Percentiles rank a stretch among this genome's conserved stretches.
Evolutionary conservation across 768 basidiomycete species (phyloP).

Genomic region (Trametes cingulata): DNA sequence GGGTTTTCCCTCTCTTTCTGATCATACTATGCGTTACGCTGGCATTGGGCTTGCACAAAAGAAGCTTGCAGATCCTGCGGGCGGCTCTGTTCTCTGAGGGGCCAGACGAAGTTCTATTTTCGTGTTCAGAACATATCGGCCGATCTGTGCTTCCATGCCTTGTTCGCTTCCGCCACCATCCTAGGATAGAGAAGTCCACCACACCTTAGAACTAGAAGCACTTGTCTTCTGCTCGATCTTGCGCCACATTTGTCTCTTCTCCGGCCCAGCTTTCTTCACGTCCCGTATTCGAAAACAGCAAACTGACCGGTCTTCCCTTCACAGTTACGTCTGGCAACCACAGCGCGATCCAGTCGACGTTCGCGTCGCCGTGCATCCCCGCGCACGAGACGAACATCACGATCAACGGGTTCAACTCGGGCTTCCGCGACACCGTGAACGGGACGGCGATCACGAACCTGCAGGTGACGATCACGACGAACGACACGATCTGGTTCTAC

Average conservation of each 20-base stretch:
- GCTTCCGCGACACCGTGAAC: slow-evolving; percentile 50
- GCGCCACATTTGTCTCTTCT: background rate
- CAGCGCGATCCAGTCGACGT: slow-evolving; percentile 58
- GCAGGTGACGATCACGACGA: slow-evolving; percentile 44
- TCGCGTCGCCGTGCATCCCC: slow-evolving; percentile 54
- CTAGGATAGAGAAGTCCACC: no score
- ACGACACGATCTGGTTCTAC: slow-evolving; percentile 60
- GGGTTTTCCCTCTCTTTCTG: no score
- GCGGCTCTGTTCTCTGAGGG: no score
- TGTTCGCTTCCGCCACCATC: no score
- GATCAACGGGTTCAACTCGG: slow-evolving; percentile 61
- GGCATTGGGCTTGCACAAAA: no score
- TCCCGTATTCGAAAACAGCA: background rate
- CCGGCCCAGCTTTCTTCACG: background rate
- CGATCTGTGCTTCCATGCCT: no score
- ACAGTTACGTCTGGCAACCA: slow-evolving; percentile 55
- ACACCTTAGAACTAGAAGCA: no score
- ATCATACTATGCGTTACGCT: no score
- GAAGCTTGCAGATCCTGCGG: no score
- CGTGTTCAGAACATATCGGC: no score
- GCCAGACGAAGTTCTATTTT: no score
- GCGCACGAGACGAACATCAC: slow-evolving; percentile 47
- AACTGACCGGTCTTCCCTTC: background rate
- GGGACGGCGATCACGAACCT: slow-evolving; percentile 46
- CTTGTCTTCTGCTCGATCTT: no score